Conservation (phyloP, 1,139 yeast genomes). For the Taphrina confusa region DNA sequence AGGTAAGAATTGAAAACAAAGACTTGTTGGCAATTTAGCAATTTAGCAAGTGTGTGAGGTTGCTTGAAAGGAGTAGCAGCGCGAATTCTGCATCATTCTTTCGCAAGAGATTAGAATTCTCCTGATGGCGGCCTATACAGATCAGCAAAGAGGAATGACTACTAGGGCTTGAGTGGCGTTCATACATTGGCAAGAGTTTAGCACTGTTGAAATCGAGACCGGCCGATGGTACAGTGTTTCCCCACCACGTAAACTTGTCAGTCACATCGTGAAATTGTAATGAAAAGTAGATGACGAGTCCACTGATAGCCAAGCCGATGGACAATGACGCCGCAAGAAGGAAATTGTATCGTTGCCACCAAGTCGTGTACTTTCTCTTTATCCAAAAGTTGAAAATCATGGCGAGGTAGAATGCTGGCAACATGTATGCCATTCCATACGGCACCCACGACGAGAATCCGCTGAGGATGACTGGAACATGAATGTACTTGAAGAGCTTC, state of each 20-base stretch:
- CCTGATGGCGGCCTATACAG: neutral
- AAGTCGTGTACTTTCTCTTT: constrained; percentile 55
- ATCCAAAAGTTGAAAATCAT: constrained; percentile 56
- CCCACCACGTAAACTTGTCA: constrained; percentile 54
- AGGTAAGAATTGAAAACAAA: no score
- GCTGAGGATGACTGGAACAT: constrained; percentile 57
- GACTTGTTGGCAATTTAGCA: no score
- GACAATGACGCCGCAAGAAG: constrained; percentile 54
- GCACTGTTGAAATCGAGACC: neutral
- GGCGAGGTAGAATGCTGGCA: constrained; percentile 50
- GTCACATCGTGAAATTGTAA: constrained; percentile 49
- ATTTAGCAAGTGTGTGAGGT: no score
- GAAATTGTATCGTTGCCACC: constrained; percentile 54
- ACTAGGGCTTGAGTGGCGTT: neutral
- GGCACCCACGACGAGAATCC: constrained; percentile 58
- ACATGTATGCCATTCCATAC: constrained; percentile 46
- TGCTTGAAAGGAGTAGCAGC: no score
- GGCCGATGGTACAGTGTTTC: constrained; percentile 47
- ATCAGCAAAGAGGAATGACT: no score
- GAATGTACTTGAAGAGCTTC: constrained; percentile 48
- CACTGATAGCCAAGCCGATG: constrained; percentile 53
- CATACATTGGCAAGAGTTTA: constrained; percentile 1
- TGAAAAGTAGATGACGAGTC: constrained; percentile 52
- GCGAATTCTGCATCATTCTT: no score
- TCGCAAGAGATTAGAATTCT: neutral